Evolutionary conservation across 768 basidiomycete species (phyloP), one percentile per base, ranked within the genome.

Genomic region (Tubosaeta brunneosetosa): DNA sequence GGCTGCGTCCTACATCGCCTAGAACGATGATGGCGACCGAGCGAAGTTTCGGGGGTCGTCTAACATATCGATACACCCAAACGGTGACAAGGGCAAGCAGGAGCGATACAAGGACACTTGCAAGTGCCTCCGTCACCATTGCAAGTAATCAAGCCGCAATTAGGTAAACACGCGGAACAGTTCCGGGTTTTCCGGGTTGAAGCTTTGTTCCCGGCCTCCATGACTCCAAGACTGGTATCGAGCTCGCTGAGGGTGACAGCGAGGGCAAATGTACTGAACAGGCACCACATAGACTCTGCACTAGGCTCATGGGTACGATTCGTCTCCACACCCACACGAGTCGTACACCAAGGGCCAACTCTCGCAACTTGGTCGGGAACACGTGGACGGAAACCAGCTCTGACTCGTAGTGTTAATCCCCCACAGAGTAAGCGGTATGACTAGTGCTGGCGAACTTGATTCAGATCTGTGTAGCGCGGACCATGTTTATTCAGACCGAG

Each of bases 401-500:
- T 46, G 10, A 41, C 25, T 13, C 26, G 31, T 29, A 42, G 45
- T 16, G 3, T 51, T 32, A 47, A 52, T 16, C 68, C 71, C 33
- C 57, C 63, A 32, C 66, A 69, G 40, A 71, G 79, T 80, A 52
- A 61, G 74, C 25, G 4, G 49, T 19, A 14, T 3, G 37, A 13
- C 19, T 14, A 4, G 6, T 13, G 11, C 14, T 25, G 10, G 19
- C 2, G 3, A 1, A 7, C 50, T 10, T 12, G 31, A 8, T 19
- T 53, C 14, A 53, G 27, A 16, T 16, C 14, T 3, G 51, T 19
- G 17, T 26, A 91, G 89, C 73, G 32, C 83, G 94, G 22, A 86
- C 88, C 49, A 95, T 97, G 94, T 98, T 98, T 75, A 97, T 98
- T 52, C 97, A 99, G 72, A 98, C 95, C 5, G 94, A 97, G 73